Evolutionary conservation across 257 asterid species (phyloP).

Genomic region (Ocimum tenuiflorum): DNA sequence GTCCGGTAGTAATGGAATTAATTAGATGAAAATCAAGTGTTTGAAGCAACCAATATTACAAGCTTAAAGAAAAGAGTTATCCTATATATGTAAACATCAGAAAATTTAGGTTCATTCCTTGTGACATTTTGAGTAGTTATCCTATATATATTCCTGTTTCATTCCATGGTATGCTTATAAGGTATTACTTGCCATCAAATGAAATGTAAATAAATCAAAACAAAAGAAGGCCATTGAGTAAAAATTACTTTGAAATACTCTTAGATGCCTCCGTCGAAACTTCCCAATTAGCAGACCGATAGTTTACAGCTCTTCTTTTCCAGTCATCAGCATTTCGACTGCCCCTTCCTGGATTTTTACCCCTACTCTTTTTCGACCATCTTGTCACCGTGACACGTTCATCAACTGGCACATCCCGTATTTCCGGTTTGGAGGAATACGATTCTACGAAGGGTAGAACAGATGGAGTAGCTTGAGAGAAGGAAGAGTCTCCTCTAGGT

Average conservation of each 20-base stretch:
- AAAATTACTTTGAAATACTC: conserved; percentile 55
- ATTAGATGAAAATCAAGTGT: neutral
- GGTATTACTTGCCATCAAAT: neutral
- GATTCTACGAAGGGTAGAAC: conserved; percentile 50
- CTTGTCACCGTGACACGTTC: conserved; percentile 77
- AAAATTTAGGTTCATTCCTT: too few species aligned
- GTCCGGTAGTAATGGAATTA: neutral
- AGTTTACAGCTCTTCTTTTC: conserved; percentile 57
- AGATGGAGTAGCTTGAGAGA: conserved; percentile 53
- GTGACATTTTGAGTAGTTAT: neutral
- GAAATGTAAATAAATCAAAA: conserved; percentile 2
- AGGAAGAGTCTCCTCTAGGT: conserved; percentile 38
- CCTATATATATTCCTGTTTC: neutral
- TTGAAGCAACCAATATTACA: neutral
- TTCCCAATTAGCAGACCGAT: conserved; percentile 54
- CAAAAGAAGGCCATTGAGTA: neutral
- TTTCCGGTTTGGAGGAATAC: conserved; percentile 47
- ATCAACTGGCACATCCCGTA: conserved; percentile 74
- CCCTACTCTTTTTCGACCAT: conserved; percentile 72
- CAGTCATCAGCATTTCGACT: conserved; percentile 49
- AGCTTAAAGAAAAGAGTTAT: neutral
- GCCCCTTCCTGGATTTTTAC: conserved; percentile 36
- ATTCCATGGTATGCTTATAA: neutral
- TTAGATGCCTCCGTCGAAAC: conserved; percentile 48
- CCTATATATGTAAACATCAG: too few species aligned